Percentiles rank a stretch among this genome's conserved stretches.
phyloP scores from a whole-genome alignment of 1,284 basidiomycete species.

The Pholiota adiposa region DNA sequence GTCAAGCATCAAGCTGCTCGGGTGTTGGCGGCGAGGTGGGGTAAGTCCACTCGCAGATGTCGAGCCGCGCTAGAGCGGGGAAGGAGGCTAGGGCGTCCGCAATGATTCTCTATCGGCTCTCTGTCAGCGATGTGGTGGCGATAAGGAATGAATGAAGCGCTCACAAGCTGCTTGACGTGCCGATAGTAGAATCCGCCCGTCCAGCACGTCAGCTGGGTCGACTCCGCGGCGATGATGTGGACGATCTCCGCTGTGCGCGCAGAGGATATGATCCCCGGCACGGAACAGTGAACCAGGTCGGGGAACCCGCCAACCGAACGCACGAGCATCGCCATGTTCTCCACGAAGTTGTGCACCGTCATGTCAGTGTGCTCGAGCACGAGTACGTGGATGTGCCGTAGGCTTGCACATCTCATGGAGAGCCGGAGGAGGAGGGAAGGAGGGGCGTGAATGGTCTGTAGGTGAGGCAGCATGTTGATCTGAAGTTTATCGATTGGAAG shows the following conservation, averaged over 20 bases:
- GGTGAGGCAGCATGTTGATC: conserved; percentile 10
- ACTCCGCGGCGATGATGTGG: neutral
- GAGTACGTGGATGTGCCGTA: conserved; percentile 8
- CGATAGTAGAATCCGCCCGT: conserved; percentile 18
- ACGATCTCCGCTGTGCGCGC: neutral
- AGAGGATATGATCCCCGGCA: neutral
- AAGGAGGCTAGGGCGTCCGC: neutral
- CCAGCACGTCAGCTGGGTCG: conserved; percentile 15
- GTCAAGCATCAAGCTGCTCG: neutral
- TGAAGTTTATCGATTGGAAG: neutral
- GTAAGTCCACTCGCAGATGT: conserved; percentile 14
- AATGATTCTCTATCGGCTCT: neutral
- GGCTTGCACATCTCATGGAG: conserved; percentile 8
- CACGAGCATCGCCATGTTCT: neutral
- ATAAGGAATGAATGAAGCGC: neutral
- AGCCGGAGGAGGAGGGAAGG: neutral
- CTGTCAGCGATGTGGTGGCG: neutral
- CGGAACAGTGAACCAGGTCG: conserved; percentile 11
- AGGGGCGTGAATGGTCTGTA: conserved; percentile 8
- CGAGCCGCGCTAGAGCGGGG: conserved; percentile 8
- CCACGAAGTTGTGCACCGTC: neutral
- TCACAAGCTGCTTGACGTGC: conserved; percentile 3
- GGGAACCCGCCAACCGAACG: conserved; percentile 5
- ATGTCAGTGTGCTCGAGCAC: conserved; percentile 4
- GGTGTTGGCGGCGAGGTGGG: neutral